phyloP scores from a whole-genome alignment of 1,284 basidiomycete species.

The Peniophora sp. region DNA sequence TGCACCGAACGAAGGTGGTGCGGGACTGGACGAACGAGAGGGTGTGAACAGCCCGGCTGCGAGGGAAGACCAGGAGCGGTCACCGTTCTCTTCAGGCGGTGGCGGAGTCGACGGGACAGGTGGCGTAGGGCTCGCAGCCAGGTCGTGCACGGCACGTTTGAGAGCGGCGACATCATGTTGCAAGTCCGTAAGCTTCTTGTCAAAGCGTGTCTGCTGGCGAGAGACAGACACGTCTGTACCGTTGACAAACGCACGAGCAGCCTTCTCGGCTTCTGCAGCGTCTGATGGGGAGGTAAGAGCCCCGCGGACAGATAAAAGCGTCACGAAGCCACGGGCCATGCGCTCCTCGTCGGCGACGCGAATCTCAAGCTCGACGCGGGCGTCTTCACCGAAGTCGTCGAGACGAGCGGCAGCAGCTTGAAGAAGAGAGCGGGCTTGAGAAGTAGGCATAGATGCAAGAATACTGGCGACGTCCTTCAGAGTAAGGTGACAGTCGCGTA shows the following conservation, averaged over 20 bases:
- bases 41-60: slow-evolving; percentile 34
- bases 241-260: slow-evolving; percentile 55
- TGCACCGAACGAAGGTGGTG: slow-evolving; percentile 52
- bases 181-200: slow-evolving; percentile 65
- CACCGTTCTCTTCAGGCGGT: slow-evolving; percentile 11
- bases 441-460: slow-evolving; percentile 16
- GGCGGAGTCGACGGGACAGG: not conserved
- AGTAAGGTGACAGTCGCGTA: slow-evolving; percentile 63
- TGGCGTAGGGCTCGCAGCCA: slow-evolving; percentile 13
- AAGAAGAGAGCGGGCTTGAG: slow-evolving; percentile 31
- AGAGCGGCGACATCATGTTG: slow-evolving; percentile 70
- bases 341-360: slow-evolving; percentile 73
- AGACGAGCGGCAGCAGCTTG: slow-evolving; percentile 56
- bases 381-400: slow-evolving; percentile 77
- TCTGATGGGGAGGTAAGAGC: slow-evolving; percentile 29
- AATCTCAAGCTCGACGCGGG: slow-evolving; percentile 82
- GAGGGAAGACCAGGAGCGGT: slow-evolving; percentile 49
- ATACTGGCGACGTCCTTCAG: slow-evolving; percentile 47
- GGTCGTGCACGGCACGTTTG: slow-evolving; percentile 49
- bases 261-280: slow-evolving; percentile 35
- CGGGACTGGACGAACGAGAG: slow-evolving; percentile 31
- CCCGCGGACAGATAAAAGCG: slow-evolving; percentile 55
- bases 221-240: slow-evolving; percentile 43
- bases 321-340: slow-evolving; percentile 63
- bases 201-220: slow-evolving; percentile 43